Base-by-base conservation (phyloP, 2,329 filamentous ascomycete species). In the Pseudophaeomoniella oleicola region DNA sequence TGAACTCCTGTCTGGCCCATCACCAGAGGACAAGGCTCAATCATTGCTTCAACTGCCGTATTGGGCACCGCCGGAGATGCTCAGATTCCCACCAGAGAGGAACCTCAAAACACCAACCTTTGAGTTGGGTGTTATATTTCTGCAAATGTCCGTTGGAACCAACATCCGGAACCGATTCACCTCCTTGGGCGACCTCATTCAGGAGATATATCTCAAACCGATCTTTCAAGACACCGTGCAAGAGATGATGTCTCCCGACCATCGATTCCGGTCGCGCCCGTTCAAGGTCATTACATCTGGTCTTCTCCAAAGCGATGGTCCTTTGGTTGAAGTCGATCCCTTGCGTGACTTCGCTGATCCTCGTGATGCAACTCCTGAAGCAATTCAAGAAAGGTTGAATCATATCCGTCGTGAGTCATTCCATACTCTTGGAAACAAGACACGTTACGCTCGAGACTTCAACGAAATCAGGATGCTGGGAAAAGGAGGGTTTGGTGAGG, bases 401-500 rank as follows among this genome's bases (percentile, higher is more conserved):
- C 22, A n/a, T 27, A n/a, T 27, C 6, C 22, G 22, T n/a, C 22
- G 22, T 27, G 22, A 27, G 9, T 27, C 22, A 27, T 27, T 27
- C 22, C 22, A 27, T 27, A n/a, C 22, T 27, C 6, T 27, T n/a
- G 22, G 22, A 27, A 27, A 27, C n/a, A 6, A 27, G 22, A 27
- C 85, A 2, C 75, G 88, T 42, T 98, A 94, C 52, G 72, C 71
- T 9, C 81, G 81, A 49, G 90, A 96, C 48, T 98, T 93, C 58
- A 78, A 87, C 13, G 87, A 96, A 58, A 78, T 90, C 51, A 85
- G 84, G 11, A 75, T 82, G 3, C 67, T 98, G 10, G 90, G 90
- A 3, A 92, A 88, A 54, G 90, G 90, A 31, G 90, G 88, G 0
- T 98, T 94, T 58, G 90, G 90, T 4, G 85, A 94, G 58, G 90